phyloP scores from a whole-genome alignment of 2,329 filamentous ascomycete genomes.

The Falciphora oryzae region DNA sequence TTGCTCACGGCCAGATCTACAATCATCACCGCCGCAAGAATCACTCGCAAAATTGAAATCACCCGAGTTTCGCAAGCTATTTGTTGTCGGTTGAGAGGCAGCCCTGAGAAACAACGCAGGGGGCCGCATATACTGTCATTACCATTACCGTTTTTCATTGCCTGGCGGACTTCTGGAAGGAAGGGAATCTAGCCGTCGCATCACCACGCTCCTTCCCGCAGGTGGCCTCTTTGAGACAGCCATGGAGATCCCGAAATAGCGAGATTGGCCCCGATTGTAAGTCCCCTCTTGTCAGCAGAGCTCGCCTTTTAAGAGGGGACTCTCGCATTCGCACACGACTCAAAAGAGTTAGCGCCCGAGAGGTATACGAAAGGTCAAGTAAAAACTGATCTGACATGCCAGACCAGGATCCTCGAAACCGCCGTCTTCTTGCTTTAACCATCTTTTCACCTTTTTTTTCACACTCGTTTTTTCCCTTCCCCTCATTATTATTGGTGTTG shows the following conservation, averaged over 20 bases:
- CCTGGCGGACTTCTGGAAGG: not conserved
- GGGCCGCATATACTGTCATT: not conserved
- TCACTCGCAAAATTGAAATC: not conserved
- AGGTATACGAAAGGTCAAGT: not conserved
- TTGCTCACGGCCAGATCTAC: not conserved
- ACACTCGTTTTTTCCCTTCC: not conserved
- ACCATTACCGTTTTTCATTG: not conserved
- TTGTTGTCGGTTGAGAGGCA: not conserved
- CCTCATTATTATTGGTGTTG: too few relatives aligned
- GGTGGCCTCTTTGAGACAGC: not conserved
- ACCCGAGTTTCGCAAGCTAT: not conserved
- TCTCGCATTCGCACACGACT: not conserved
- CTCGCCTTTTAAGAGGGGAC: too few relatives aligned
- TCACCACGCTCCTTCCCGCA: not conserved
- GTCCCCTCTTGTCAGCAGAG: not conserved
- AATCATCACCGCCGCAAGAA: not conserved
- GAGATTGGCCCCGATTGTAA: not conserved
- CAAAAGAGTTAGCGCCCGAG: not conserved
- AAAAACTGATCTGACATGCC: not conserved
- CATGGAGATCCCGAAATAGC: not conserved
- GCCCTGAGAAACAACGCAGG: not conserved
- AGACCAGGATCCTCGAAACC: not conserved
- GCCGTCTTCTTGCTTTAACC: not conserved
- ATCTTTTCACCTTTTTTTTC: not conserved
- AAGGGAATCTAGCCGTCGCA: not conserved